These are phyloP conservation scores for Paraglomus occultum DNA, from an alignment of 192 early-diverging fungal genomes.

Conservation along the genomic window DNA sequence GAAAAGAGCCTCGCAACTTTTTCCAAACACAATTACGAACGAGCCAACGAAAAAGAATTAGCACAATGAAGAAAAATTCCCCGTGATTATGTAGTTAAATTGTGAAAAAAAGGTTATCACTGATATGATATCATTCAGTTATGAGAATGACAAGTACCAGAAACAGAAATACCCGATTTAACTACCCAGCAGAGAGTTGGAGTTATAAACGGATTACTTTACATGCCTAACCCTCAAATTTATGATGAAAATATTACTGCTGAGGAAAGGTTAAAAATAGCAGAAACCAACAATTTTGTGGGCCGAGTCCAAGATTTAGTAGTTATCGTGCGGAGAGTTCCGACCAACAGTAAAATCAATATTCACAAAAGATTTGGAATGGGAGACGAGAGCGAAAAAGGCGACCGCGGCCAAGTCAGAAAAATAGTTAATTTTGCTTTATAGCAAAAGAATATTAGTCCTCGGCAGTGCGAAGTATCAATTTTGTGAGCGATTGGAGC, in stretches of 20 bases:
- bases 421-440: conserved; percentile 2
- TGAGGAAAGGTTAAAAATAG: too few relatives aligned
- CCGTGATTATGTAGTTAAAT: background rate
- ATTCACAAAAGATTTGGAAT: background rate
- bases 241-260: too few relatives aligned
- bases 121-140: conserved; percentile 1
- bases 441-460: background rate
- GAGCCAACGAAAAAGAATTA: background rate
- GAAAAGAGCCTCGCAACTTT: background rate
- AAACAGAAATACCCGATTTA: background rate
- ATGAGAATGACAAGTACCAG: background rate
- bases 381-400: background rate
- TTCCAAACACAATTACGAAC: too few relatives aligned
- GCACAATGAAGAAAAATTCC: background rate
- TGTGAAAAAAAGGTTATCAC: conserved; percentile 15
- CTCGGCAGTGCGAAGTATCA: background rate
- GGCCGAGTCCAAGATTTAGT: background rate
- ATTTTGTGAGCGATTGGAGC: background rate
- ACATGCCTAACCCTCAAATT: background rate
- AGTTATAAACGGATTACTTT: background rate
- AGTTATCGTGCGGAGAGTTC: background rate
- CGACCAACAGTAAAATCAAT: background rate
- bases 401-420: background rate
- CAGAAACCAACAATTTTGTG: too few relatives aligned
- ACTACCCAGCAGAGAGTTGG: background rate